Evolutionary conservation across 345 rosid genomes (phyloP).

Genomic region (Eucalyptus urophylla): DNA sequence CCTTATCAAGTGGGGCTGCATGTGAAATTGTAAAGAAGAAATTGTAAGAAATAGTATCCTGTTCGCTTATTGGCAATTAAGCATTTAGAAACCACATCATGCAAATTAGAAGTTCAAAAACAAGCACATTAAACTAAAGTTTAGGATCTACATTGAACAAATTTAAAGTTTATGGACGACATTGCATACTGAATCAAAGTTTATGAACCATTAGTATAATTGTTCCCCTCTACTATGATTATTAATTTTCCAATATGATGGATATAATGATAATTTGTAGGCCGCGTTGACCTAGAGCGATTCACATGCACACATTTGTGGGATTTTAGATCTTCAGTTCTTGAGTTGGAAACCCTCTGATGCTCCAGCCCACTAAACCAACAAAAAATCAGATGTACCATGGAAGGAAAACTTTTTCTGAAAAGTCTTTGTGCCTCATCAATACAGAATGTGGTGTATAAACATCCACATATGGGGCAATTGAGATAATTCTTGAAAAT

Average conservation of each 20-base stretch:
- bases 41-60: neutral
- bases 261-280: neutral
- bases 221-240: neutral
- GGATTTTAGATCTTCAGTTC: neutral
- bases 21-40: neutral
- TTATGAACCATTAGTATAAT: neutral
- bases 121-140: neutral
- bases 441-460: neutral
- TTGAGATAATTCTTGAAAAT: slow-evolving; percentile 1
- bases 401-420: neutral
- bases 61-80: neutral
- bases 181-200: neutral
- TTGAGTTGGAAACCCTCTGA: neutral
- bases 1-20: neutral
- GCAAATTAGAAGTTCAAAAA: neutral
- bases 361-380: neutral
- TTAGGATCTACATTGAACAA: neutral
- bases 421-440: neutral
- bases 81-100: neutral
- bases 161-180: neutral
- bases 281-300: neutral
- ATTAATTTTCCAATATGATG: neutral
- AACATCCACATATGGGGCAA: neutral
- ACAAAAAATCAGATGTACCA: neutral
- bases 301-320: neutral